Percentiles rank a stretch among this genome's conserved stretches.
These are phyloP conservation scores for Heritiera fomes DNA, from an alignment of 345 rosid genomes.

Conservation along the genomic window DNA sequence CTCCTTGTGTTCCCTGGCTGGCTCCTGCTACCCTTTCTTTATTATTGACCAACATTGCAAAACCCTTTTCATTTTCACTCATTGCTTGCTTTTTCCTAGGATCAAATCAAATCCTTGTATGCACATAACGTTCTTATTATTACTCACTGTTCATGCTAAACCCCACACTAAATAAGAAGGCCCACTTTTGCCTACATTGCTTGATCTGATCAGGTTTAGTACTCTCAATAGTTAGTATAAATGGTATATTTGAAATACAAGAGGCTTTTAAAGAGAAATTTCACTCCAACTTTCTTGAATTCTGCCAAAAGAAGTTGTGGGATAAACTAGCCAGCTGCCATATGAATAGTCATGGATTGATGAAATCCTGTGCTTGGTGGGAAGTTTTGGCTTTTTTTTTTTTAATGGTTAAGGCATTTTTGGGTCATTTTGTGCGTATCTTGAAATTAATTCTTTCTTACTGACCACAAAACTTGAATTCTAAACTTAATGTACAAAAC, in stretches of 20 bases:
- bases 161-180: neutral
- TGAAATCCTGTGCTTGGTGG: neutral
- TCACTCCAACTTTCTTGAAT: neutral
- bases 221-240: too few relatives aligned
- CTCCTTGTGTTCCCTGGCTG: constrained; percentile 17
- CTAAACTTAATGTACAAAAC: too few relatives aligned
- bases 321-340: too few relatives aligned
- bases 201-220: neutral
- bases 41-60: constrained; percentile 26
- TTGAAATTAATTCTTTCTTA: too few relatives aligned
- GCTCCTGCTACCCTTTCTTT: neutral
- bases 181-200: neutral
- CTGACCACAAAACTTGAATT: too few relatives aligned
- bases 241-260: too few relatives aligned
- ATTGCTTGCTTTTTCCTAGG: constrained; percentile 14
- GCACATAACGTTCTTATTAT: neutral
- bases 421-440: too few relatives aligned
- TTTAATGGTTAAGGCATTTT: too few relatives aligned
- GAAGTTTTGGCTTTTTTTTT: neutral
- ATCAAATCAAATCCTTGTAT: constrained; percentile 13
- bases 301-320: too few relatives aligned
- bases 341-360: neutral
- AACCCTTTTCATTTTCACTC: neutral
- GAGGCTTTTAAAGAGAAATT: neutral
- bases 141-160: neutral